These are phyloP conservation scores for Phytophthora tentaculata DNA, from an alignment of 352 stramenopile genomes.

Conservation along the genomic window DNA sequence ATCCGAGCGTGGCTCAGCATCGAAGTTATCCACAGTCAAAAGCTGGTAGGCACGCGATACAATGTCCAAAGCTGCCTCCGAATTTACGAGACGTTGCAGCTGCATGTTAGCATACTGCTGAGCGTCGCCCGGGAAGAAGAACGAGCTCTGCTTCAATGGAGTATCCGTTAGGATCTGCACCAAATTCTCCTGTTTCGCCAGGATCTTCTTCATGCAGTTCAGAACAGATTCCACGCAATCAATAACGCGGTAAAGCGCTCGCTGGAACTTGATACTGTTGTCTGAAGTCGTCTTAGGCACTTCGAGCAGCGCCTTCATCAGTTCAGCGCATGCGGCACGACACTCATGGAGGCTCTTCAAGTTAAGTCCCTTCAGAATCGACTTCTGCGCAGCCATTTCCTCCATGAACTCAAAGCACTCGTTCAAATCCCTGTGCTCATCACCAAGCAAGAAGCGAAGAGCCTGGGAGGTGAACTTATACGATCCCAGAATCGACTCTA, in stretches of 20 bases:
- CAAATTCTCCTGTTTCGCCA: slow-evolving; percentile 86
- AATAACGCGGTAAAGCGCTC: slow-evolving; percentile 84
- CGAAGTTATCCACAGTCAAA: slow-evolving; percentile 90
- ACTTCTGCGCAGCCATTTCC: slow-evolving; percentile 77
- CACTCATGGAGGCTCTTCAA: slow-evolving; percentile 81
- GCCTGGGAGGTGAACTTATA: slow-evolving; percentile 91
- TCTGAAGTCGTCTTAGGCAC: slow-evolving; percentile 78
- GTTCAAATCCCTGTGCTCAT: slow-evolving; percentile 85
- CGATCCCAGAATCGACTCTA: slow-evolving; percentile 82
- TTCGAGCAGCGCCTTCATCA: slow-evolving; percentile 89
- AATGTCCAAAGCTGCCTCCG: slow-evolving; percentile 83
- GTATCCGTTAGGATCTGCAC: slow-evolving; percentile 88
- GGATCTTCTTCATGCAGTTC: slow-evolving; percentile 86
- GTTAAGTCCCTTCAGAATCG: slow-evolving; percentile 84
- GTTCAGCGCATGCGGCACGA: slow-evolving; percentile 63
- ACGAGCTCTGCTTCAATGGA: slow-evolving; percentile 86
- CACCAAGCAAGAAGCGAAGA: slow-evolving; percentile 76
- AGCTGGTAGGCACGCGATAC: slow-evolving; percentile 86
- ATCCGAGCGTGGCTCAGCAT: slow-evolving; percentile 86
- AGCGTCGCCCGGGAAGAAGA: slow-evolving; percentile 87
- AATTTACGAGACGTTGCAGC: slow-evolving; percentile 81
- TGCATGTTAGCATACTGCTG: slow-evolving; percentile 87
- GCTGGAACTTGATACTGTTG: slow-evolving; percentile 89
- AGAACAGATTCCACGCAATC: slow-evolving; percentile 83
- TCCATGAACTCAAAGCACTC: slow-evolving; percentile 90